phyloP scores from a whole-genome alignment of 225 moss, liverwort and hornwort genomes.

The Anthoceros angustus region DNA sequence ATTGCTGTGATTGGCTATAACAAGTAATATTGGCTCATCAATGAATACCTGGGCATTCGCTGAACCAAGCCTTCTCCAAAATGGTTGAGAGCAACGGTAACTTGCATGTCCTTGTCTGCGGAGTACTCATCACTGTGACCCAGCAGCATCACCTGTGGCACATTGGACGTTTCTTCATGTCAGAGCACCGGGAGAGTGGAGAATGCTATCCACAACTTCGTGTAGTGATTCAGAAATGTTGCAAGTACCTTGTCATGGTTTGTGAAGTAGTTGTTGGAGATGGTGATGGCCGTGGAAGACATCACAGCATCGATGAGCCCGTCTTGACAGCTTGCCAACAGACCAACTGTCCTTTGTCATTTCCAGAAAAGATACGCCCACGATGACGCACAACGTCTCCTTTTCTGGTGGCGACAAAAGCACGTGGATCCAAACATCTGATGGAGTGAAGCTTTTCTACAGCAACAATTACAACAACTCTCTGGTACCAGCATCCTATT shows the following conservation, averaged over 20 bases:
- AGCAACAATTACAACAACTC: too few relatives aligned
- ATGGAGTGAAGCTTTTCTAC: too few relatives aligned
- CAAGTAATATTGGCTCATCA: neutral
- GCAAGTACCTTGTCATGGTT: constrained; percentile 28
- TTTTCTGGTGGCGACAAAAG: too few relatives aligned
- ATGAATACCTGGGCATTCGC: constrained; percentile 30
- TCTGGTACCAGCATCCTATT: too few relatives aligned
- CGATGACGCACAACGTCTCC: too few relatives aligned
- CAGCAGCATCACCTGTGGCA: constrained; percentile 21
- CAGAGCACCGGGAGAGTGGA: too few relatives aligned
- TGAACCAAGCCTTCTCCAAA: constrained; percentile 32
- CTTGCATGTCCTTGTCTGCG: constrained; percentile 27
- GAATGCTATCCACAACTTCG: too few relatives aligned
- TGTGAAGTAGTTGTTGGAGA: constrained; percentile 41
- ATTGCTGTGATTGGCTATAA: neutral
- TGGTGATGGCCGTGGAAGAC: constrained; percentile 32
- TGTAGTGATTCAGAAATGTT: too few relatives aligned
- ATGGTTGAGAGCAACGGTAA: constrained; percentile 40
- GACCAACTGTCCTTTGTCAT: too few relatives aligned
- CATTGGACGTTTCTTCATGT: neutral
- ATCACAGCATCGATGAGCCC: constrained; percentile 36
- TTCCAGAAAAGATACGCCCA: too few relatives aligned
- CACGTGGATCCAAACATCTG: too few relatives aligned
- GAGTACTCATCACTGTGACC: constrained; percentile 22
- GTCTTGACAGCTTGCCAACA: constrained; percentile 17